Evolutionary conservation across 805 yeast genomes (phyloP), one percentile per base, ranked within the genome.

Genomic region (Yarrowia sp.): DNA sequence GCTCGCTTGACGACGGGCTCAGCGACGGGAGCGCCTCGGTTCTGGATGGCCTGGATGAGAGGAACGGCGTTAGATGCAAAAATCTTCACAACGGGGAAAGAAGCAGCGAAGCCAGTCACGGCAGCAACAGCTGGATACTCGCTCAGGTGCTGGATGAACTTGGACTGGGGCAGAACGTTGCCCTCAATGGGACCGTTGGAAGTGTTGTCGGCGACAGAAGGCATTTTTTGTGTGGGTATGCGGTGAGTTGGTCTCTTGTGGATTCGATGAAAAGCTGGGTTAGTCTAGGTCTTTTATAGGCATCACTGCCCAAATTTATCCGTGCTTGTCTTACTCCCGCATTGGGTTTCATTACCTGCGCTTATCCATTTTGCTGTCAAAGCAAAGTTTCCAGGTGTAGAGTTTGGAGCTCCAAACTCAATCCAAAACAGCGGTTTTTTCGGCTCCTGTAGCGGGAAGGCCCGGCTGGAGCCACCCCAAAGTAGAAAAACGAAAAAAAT

Each of bases 31-130:
- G 68, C 66, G 41, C 73, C 64, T 32, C 74, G 71, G 63, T 73
- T 74, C 65, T 71, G 69, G 48, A 76, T 65, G 60, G 74, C 80
- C 73, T 83, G 81, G 70, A 85, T 69, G 53, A 85, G 73, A 10
- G 89, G 89, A 45, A 85, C 81, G 36, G 86, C 85, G 73, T 85
- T 85, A 11, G 88, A 83, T 4, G 84, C 81, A 73, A 85, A 83
- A 51, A 84, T 76, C 72, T 84, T 84, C 65, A 80, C 80, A 35
- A 82, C 79, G 17, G 88, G 88, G 70, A 83, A 81, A 13, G 88
- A 84, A 14, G 86, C 84, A 47, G 83, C 71, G 67, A 85, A 74
- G 3, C 88, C 88, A 62, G 83, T 83, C 58, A 84, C 68, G 8
- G 88, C 87, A 13, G 86, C 83, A 58, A 85, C 73, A 3, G 86